These are phyloP conservation scores for Metschnikowia amazonensis DNA, from an alignment of 805 yeast genomes.

Conservation along the genomic window DNA sequence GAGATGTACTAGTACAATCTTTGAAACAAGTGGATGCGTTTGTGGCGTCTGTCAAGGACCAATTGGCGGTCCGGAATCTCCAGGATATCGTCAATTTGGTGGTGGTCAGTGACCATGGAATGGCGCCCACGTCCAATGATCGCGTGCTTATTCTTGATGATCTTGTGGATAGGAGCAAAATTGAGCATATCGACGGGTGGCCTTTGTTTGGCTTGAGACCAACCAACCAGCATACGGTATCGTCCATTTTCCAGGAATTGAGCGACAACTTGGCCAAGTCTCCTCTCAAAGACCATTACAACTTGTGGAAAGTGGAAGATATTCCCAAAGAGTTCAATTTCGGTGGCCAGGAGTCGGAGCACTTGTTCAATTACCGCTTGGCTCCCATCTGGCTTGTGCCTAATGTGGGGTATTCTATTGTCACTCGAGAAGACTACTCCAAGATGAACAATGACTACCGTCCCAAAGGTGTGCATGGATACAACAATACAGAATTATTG, in stretches of 20 bases:
- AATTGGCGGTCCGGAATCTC: constrained; percentile 53
- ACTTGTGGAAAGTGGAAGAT: constrained; percentile 52
- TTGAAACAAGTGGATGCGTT: constrained; percentile 63
- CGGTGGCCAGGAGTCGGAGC: constrained; percentile 37
- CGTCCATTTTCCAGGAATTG: constrained; percentile 47
- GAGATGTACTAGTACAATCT: constrained; percentile 52
- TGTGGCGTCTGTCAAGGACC: constrained; percentile 46
- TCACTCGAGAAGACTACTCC: constrained; percentile 57
- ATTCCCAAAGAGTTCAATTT: constrained; percentile 53
- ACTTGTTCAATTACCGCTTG: constrained; percentile 52
- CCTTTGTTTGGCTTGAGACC: constrained; percentile 81
- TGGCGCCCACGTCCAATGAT: constrained; percentile 79
- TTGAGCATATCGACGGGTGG: constrained; percentile 76
- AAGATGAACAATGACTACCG: constrained; percentile 45
- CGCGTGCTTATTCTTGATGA: constrained; percentile 73
- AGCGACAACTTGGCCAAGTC: constrained; percentile 24
- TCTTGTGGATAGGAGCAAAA: constrained; percentile 47
- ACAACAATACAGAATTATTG: constrained; percentile 66
- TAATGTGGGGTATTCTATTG: constrained; percentile 70
- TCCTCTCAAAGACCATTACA: constrained; percentile 33
- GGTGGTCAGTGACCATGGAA: constrained; percentile 87
- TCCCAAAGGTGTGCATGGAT: constrained; percentile 85
- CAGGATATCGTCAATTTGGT: constrained; percentile 66
- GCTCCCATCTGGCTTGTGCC: constrained; percentile 90
- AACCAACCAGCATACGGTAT: constrained; percentile 30